A percentile compares a stretch with the other conserved stretches of the same genome.
These are phyloP conservation scores for Croton laevigatus DNA, from an alignment of 441 rosid species.

Conservation along the genomic window DNA sequence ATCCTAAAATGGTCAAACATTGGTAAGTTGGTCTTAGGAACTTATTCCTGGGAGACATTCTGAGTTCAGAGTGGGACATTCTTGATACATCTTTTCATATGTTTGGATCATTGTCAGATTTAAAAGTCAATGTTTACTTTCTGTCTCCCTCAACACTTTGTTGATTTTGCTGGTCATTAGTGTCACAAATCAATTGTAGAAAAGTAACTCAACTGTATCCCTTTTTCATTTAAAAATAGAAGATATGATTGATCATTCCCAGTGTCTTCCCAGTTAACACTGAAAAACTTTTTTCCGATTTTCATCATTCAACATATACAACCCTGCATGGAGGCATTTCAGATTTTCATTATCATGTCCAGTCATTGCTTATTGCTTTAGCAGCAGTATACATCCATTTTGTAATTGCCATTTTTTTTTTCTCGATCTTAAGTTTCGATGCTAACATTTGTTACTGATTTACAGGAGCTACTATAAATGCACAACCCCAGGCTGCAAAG, in stretches of 20 bases:
- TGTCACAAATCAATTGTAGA: no score
- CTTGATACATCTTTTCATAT: neutral
- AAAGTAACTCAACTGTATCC: no score
- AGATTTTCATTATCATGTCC: neutral
- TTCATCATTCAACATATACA: neutral
- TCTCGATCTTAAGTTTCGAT: neutral
- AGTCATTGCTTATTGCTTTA: conserved; percentile 3
- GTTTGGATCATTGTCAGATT: neutral
- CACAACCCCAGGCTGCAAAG: conserved; percentile 80
- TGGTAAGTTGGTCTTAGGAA: neutral
- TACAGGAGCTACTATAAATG: conserved; percentile 90
- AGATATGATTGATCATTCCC: neutral
- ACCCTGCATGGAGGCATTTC: neutral
- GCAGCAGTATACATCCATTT: neutral
- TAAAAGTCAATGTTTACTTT: neutral
- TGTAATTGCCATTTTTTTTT: neutral
- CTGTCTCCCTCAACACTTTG: neutral
- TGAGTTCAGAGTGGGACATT: neutral
- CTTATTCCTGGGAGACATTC: neutral
- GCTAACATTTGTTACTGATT: conserved; percentile 10
- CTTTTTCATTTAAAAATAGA: no score
- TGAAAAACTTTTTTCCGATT: neutral
- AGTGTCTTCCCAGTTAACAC: neutral
- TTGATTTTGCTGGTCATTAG: neutral
- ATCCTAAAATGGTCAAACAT: neutral